These are phyloP conservation scores for Pyrus bretschneideri DNA, from an alignment of 306 rosid genomes.

Conservation along the genomic window DNA sequence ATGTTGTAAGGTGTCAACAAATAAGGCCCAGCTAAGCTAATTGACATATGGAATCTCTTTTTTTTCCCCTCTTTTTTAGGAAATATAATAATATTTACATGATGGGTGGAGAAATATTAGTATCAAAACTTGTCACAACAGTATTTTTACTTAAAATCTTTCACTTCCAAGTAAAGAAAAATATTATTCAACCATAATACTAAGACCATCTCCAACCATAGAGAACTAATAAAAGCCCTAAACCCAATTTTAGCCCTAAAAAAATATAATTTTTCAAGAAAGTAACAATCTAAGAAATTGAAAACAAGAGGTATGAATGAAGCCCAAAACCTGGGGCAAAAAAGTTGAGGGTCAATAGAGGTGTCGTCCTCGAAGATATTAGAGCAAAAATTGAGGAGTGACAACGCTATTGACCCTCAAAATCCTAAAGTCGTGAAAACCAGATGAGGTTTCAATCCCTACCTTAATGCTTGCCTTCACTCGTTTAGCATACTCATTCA, in stretches of 20 bases:
- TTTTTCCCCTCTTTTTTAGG: no score
- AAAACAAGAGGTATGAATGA: background rate
- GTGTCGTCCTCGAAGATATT: background rate
- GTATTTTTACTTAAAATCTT: no score
- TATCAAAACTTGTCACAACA: no score
- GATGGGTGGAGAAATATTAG: background rate
- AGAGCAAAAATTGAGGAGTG: background rate
- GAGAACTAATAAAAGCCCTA: background rate
- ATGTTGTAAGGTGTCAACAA: background rate
- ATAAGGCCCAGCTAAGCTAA: background rate
- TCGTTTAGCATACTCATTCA: background rate
- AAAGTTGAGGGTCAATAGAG: background rate
- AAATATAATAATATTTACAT: no score
- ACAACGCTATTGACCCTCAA: background rate
- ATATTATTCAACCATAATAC: no score
- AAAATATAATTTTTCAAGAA: no score
- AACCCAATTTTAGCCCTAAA: background rate
- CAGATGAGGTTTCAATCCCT: background rate
- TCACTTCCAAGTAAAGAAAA: no score
- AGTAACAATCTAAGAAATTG: no score
- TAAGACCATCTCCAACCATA: no score
- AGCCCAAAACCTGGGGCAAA: background rate
- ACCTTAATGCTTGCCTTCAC: background rate
- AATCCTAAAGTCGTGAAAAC: background rate
- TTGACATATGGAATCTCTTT: background rate